Evolutionary conservation across 208 protist species (phyloP).

Genomic region (Crithidia expoeki): DNA sequence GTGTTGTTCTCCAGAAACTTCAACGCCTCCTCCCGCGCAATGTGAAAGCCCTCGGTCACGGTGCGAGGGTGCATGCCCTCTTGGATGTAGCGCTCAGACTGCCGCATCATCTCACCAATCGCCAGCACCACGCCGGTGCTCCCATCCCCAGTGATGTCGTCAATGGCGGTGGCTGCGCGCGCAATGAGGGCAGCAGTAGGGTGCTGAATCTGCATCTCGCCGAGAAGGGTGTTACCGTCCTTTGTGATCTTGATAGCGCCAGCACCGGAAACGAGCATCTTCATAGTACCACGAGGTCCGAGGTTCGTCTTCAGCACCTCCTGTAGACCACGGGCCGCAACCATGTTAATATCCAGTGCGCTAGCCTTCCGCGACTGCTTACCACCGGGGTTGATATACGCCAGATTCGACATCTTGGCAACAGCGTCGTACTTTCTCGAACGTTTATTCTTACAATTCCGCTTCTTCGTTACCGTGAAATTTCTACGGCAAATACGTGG

Average conservation of each 20-base stretch:
- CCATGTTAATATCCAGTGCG: slow-evolving; percentile 98
- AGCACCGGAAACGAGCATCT: slow-evolving; percentile 99
- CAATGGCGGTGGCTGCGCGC: slow-evolving; percentile 98
- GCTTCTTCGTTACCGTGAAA: not conserved
- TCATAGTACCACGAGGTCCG: slow-evolving; percentile 99
- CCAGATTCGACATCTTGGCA: slow-evolving; percentile 70
- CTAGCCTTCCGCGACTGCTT: slow-evolving; percentile 80
- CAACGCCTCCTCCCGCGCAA: slow-evolving; percentile 93
- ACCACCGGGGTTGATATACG: slow-evolving; percentile 92
- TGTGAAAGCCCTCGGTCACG: slow-evolving; percentile 98
- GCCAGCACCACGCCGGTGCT: slow-evolving; percentile 99
- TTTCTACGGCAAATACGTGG: not conserved
- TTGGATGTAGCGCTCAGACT: slow-evolving; percentile 97
- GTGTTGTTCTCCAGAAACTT: slow-evolving; percentile 89
- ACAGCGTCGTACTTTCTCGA: not conserved
- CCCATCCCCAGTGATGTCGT: slow-evolving; percentile 99
- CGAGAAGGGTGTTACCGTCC: slow-evolving; percentile 99
- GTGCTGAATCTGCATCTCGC: slow-evolving; percentile 99
- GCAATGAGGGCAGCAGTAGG: slow-evolving; percentile 99
- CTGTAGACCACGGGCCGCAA: slow-evolving; percentile 97
- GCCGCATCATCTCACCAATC: slow-evolving; percentile 99
- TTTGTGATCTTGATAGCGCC: slow-evolving; percentile 99
- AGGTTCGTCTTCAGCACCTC: slow-evolving; percentile 99
- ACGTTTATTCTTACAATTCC: too few species aligned
- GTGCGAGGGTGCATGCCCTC: slow-evolving; percentile 99